Evolutionary conservation across 805 yeast genomes (phyloP).

Genomic region (Wickerhamomyces hampshirensis): DNA sequence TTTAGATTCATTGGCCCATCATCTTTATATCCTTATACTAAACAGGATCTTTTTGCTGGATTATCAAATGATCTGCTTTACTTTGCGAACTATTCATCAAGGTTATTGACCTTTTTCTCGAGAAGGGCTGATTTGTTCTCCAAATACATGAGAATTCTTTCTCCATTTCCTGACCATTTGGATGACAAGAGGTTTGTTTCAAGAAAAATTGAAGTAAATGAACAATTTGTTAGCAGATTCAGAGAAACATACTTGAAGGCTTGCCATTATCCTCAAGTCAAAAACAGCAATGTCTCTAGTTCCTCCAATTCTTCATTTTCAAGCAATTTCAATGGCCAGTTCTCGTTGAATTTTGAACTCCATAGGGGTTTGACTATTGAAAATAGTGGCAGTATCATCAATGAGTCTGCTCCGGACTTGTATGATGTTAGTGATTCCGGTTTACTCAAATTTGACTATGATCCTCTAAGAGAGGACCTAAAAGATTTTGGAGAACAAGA

Average conservation of each 20-base stretch:
- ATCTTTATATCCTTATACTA: slow-evolving; percentile 16
- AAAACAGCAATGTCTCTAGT: background rate
- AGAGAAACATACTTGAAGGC: slow-evolving; percentile 9
- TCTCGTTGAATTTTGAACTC: slow-evolving; percentile 11
- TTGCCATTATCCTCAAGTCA: slow-evolving; percentile 20
- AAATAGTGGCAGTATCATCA: no score
- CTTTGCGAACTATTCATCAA: slow-evolving; percentile 14
- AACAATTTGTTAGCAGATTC: slow-evolving; percentile 14
- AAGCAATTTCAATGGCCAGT: slow-evolving; percentile 11
- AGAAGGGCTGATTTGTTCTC: slow-evolving; percentile 18
- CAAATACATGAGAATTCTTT: slow-evolving; percentile 19
- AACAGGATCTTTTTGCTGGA: slow-evolving; percentile 3
- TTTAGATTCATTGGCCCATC: slow-evolving; percentile 24
- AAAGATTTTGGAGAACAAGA: slow-evolving; percentile 2
- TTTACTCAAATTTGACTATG: slow-evolving; percentile 14
- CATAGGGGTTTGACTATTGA: no score
- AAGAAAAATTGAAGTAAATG: slow-evolving; percentile 17
- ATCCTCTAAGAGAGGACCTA: slow-evolving; percentile 10
- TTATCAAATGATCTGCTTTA: slow-evolving; percentile 7
- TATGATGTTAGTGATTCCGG: slow-evolving; percentile 8
- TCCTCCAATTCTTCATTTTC: slow-evolving; percentile 10
- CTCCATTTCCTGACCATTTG: slow-evolving; percentile 17
- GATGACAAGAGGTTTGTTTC: slow-evolving; percentile 16
- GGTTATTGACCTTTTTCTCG: slow-evolving; percentile 19
- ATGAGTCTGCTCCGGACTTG: no score